Conservation (phyloP, 495 filamentous ascomycete species). For the Platismatia glauca region DNA sequence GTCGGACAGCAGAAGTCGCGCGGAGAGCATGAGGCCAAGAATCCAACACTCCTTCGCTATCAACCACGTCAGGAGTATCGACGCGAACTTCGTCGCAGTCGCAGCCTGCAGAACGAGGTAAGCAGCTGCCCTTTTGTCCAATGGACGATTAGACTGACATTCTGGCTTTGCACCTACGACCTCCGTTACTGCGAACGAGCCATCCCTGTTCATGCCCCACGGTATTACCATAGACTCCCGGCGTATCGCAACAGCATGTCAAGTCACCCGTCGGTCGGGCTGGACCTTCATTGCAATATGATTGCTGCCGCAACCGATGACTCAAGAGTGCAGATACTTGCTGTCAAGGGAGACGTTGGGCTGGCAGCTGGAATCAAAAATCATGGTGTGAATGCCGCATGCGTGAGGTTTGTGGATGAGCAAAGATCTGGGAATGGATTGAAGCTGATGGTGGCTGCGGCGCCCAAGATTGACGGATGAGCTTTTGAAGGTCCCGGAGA, state of each 20-base stretch:
- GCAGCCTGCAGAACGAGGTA: background rate
- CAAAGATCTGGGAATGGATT: background rate
- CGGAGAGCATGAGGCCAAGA: background rate
- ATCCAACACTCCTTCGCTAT: background rate
- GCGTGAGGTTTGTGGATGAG: background rate
- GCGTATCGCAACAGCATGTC: background rate
- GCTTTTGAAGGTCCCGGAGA: background rate
- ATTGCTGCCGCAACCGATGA: background rate
- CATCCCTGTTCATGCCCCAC: background rate
- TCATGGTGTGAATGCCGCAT: background rate
- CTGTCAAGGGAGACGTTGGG: background rate
- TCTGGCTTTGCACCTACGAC: background rate
- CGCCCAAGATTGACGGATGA: background rate
- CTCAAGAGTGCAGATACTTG: background rate
- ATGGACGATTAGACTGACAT: background rate
- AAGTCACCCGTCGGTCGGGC: background rate
- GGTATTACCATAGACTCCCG: background rate
- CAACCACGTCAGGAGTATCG: background rate
- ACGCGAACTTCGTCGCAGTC: background rate
- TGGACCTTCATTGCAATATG: background rate
- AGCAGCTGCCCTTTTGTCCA: background rate
- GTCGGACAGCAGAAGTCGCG: background rate
- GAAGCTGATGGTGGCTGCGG: background rate
- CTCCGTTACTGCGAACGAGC: background rate
- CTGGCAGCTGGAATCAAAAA: background rate